These are phyloP conservation scores for Sonneratia alba DNA, from an alignment of 345 rosid species.

Conservation along the genomic window DNA sequence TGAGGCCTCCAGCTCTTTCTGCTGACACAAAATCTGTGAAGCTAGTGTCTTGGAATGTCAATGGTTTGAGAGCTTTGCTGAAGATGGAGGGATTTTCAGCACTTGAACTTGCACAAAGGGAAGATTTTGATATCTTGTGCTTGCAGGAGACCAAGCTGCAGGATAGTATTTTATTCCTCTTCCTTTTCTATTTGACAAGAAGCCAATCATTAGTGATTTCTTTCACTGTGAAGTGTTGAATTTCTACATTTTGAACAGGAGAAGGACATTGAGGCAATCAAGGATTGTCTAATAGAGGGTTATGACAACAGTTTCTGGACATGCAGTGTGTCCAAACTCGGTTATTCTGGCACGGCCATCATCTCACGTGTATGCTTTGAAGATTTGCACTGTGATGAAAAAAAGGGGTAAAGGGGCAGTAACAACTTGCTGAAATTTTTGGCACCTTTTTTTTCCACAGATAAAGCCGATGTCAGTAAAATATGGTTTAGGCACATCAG, in stretches of 20 bases:
- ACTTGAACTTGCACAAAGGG: constrained; percentile 70
- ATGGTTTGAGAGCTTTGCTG: constrained; percentile 76
- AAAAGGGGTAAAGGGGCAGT: background rate
- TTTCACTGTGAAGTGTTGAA: background rate
- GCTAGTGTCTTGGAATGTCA: constrained; percentile 92
- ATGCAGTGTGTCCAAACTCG: constrained; percentile 80
- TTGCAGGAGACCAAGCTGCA: constrained; percentile 92
- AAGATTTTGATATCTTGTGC: constrained; percentile 77
- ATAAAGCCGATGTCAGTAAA: constrained; percentile 79
- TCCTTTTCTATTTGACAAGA: background rate
- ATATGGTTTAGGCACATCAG: constrained; percentile 67
- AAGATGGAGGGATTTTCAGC: constrained; percentile 68
- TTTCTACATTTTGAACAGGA: constrained; percentile 31
- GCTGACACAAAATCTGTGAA: constrained; percentile 41
- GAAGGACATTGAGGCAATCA: constrained; percentile 73
- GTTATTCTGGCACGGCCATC: constrained; percentile 93
- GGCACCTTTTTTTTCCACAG: constrained; percentile 20
- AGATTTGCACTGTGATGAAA: background rate
- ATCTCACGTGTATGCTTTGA: constrained; percentile 66
- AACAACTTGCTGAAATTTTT: background rate
- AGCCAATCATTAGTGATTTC: background rate
- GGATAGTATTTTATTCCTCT: constrained; percentile 25
- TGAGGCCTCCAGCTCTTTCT: constrained; percentile 56
- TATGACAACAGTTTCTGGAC: constrained; percentile 86
- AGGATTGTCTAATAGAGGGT: constrained; percentile 52